phyloP scores from a whole-genome alignment of 805 yeast species.

The Wickerhamiella bombiphila region DNA sequence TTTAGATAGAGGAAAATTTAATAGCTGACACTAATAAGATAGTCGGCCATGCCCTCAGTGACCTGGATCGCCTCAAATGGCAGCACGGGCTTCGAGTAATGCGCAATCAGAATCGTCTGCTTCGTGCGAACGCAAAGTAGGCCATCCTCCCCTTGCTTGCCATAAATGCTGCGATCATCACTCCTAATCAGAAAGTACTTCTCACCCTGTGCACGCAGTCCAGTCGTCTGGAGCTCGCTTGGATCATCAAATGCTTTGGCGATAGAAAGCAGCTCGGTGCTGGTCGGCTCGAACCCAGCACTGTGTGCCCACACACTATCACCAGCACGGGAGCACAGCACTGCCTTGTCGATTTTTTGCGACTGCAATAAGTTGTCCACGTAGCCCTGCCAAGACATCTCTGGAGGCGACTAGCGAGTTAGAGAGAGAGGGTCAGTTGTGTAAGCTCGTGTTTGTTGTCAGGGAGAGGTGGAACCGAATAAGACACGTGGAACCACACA shows the following conservation, averaged over 20 bases:
- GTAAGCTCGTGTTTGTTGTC: too few species aligned
- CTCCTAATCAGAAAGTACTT: constrained; percentile 83
- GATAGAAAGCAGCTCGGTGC: constrained; percentile 56
- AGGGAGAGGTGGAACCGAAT: too few species aligned
- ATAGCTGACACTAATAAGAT: constrained; percentile 75
- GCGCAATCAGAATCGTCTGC: constrained; percentile 87
- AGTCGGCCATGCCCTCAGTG: constrained; percentile 92
- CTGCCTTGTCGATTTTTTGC: constrained; percentile 81
- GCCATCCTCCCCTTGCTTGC: constrained; percentile 79
- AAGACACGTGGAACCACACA: too few species aligned
- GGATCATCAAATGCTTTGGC: constrained; percentile 75
- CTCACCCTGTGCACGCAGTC: constrained; percentile 70
- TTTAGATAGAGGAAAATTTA: constrained; percentile 22
- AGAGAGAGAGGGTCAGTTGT: not conserved
- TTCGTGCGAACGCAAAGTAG: constrained; percentile 81
- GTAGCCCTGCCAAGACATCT: constrained; percentile 51
- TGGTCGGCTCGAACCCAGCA: constrained; percentile 46
- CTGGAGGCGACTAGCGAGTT: too few species aligned
- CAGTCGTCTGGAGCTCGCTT: constrained; percentile 62
- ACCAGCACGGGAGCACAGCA: constrained; percentile 87
- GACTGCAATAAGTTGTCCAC: constrained; percentile 85
- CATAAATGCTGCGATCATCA: constrained; percentile 86
- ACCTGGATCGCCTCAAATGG: constrained; percentile 92
- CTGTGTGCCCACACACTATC: constrained; percentile 89
- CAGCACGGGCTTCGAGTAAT: constrained; percentile 67